These are phyloP conservation scores for Wickerhamomyces mucosus DNA, from an alignment of 805 yeast genomes.

Conservation along the genomic window DNA sequence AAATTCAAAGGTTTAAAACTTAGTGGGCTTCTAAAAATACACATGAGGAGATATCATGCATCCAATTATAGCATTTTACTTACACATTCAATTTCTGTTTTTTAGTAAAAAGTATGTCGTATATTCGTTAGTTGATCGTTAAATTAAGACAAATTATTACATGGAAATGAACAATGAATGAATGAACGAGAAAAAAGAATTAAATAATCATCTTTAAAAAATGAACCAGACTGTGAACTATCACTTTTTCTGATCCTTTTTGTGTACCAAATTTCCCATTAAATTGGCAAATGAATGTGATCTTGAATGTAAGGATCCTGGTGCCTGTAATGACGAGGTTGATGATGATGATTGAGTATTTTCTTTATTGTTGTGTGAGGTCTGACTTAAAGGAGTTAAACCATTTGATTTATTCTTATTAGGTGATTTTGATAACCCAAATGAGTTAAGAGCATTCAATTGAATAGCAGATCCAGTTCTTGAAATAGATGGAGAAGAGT, in stretches of 20 bases:
- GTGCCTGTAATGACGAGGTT: constrained; percentile 1
- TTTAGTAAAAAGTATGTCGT: too few relatives aligned
- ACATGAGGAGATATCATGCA: too few relatives aligned
- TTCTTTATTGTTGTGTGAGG: constrained; percentile 4
- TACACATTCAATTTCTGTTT: too few relatives aligned
- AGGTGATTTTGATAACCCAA: constrained; percentile 2
- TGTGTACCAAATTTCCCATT: constrained; percentile 17
- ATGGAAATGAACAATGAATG: too few relatives aligned
- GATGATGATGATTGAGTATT: constrained; percentile 2
- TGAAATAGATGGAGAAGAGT: constrained; percentile 15
- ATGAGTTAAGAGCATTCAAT: not conserved
- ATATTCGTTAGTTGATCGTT: too few relatives aligned
- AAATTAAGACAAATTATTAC: too few relatives aligned
- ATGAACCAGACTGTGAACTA: too few relatives aligned
- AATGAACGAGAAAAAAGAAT: too few relatives aligned
- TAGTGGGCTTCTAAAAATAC: too few relatives aligned
- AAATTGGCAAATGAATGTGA: constrained; percentile 20
- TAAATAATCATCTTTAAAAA: too few relatives aligned
- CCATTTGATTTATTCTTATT: constrained; percentile 1
- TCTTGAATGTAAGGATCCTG: constrained; percentile 5
- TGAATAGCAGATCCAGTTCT: constrained; percentile 11
- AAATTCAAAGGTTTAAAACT: too few relatives aligned
- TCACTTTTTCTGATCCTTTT: constrained; percentile 11
- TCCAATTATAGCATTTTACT: too few relatives aligned
- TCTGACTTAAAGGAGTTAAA: not conserved